Conservation (phyloP, 2,329 filamentous ascomycete species). For the Dactylellina haptotyla region DNA sequence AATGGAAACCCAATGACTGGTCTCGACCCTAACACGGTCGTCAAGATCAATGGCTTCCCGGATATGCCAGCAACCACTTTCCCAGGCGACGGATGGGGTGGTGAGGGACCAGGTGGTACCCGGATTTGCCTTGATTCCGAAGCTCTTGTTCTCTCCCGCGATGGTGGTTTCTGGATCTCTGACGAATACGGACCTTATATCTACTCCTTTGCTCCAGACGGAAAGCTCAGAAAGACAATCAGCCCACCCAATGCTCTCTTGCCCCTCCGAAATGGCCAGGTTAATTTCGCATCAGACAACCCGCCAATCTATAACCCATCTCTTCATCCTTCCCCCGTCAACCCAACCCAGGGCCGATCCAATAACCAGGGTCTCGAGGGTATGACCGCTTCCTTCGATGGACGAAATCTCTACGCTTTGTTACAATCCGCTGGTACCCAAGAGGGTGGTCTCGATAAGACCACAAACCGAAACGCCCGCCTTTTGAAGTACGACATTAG, state of each 20-base stretch:
- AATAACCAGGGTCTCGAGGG: slow-evolving; percentile 83
- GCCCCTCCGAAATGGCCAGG: slow-evolving; percentile 70
- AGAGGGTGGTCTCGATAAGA: slow-evolving; percentile 69
- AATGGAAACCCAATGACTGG: slow-evolving; percentile 72
- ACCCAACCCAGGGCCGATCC: slow-evolving; percentile 71
- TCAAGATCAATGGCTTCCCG: slow-evolving; percentile 70
- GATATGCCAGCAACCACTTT: slow-evolving; percentile 72
- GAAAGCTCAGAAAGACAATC: slow-evolving; percentile 72
- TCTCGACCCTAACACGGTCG: slow-evolving; percentile 69
- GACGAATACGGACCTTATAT: slow-evolving; percentile 78
- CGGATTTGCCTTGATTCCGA: slow-evolving; percentile 73
- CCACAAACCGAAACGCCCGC: slow-evolving; percentile 69
- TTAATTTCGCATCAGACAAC: slow-evolving; percentile 71
- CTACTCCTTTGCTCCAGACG: slow-evolving; percentile 71
- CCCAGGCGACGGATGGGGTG: slow-evolving; percentile 74
- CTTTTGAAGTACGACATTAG: slow-evolving; percentile 73
- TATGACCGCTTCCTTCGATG: slow-evolving; percentile 71
- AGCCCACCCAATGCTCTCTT: slow-evolving; percentile 73
- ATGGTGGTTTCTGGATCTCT: slow-evolving; percentile 74
- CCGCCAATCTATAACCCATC: slow-evolving; percentile 70
- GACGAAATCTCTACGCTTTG: slow-evolving; percentile 72
- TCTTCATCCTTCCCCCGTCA: slow-evolving; percentile 65
- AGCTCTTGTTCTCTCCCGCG: slow-evolving; percentile 69
- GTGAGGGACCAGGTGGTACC: slow-evolving; percentile 69
- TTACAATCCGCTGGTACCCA: slow-evolving; percentile 74